Conservation (phyloP, 2,329 filamentous ascomycete species). For the Chalara sp. region DNA sequence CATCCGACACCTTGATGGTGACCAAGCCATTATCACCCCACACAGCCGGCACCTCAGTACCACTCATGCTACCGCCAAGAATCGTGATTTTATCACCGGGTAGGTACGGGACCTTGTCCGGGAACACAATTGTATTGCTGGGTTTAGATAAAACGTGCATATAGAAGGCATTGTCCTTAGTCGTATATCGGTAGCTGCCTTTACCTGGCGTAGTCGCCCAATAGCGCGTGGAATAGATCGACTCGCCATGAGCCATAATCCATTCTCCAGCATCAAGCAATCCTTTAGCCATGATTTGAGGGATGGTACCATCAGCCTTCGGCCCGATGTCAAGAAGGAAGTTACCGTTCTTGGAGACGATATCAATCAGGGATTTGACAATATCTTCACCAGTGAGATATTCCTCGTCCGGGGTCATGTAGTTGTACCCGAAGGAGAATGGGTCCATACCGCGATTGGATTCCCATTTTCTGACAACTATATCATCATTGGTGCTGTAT, state of each 20-base stretch:
- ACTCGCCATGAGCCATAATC: slow-evolving; percentile 46
- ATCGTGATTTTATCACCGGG: slow-evolving; percentile 7
- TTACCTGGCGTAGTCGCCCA: slow-evolving; percentile 28
- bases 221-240: slow-evolving; percentile 49
- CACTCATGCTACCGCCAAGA: slow-evolving; percentile 7
- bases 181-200: slow-evolving; percentile 7
- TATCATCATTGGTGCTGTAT: not conserved
- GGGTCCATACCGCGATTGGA: slow-evolving; percentile 53
- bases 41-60: slow-evolving; percentile 1
- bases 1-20: not conserved
- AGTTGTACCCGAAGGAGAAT: slow-evolving; percentile 40
- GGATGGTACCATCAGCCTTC: slow-evolving; percentile 43
- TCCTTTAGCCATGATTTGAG: slow-evolving; percentile 38
- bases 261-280: slow-evolving; percentile 44
- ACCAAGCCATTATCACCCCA: not conserved
- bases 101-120: not conserved
- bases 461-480: slow-evolving; percentile 6
- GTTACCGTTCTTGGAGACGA: slow-evolving; percentile 48
- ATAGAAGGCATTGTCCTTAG: slow-evolving; percentile 9
- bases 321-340: slow-evolving; percentile 50
- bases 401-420: slow-evolving; percentile 33
- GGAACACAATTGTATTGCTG: not conserved
- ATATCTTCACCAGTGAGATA: slow-evolving; percentile 46
- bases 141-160: slow-evolving; percentile 4
- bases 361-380: slow-evolving; percentile 41